A percentile compares a stretch with the other conserved stretches of the same genome.
These are phyloP conservation scores for Mortierella alpina DNA, from an alignment of 192 early-diverging fungal genomes.

Conservation along the genomic window DNA sequence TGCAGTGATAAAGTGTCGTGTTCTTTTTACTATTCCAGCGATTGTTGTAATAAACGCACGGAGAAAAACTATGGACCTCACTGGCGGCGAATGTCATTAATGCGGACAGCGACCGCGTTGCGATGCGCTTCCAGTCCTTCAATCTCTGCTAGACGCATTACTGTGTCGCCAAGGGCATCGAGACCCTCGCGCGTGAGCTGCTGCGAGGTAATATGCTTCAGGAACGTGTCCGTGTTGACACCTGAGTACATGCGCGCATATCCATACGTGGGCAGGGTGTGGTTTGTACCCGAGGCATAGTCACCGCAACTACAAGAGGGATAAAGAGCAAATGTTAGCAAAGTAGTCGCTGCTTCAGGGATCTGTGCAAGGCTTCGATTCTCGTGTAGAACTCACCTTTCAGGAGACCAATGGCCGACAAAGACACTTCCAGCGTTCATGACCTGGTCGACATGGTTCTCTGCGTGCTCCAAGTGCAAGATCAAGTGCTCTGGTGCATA, in stretches of 20 bases:
- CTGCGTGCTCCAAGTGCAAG: conserved; percentile 86
- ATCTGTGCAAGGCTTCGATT: too few relatives aligned
- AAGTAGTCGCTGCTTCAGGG: too few relatives aligned
- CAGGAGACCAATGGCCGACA: conserved; percentile 96
- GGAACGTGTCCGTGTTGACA: conserved; percentile 94
- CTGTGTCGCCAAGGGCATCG: conserved; percentile 84
- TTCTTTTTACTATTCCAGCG: too few relatives aligned
- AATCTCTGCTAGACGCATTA: conserved; percentile 94
- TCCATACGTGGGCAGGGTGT: conserved; percentile 98
- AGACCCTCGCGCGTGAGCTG: conserved; percentile 89
- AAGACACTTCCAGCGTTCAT: conserved; percentile 96
- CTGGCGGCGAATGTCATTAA: conserved; percentile 66
- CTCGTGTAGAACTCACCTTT: conserved; percentile 69
- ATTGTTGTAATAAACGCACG: too few relatives aligned
- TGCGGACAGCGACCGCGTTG: conserved; percentile 94
- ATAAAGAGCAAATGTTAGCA: too few relatives aligned
- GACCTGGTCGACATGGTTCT: conserved; percentile 70
- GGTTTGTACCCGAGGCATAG: conserved; percentile 99
- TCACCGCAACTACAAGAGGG: conserved; percentile 84
- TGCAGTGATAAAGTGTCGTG: too few relatives aligned
- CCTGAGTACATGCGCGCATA: conserved; percentile 99
- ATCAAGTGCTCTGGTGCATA: conserved; percentile 99
- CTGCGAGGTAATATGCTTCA: conserved; percentile 98
- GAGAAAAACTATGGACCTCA: neutral
- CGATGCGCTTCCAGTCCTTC: conserved; percentile 98